These are phyloP conservation scores for Hawksworthiomyces lignivorus DNA, from an alignment of 2,329 filamentous ascomycete genomes.

Conservation along the genomic window DNA sequence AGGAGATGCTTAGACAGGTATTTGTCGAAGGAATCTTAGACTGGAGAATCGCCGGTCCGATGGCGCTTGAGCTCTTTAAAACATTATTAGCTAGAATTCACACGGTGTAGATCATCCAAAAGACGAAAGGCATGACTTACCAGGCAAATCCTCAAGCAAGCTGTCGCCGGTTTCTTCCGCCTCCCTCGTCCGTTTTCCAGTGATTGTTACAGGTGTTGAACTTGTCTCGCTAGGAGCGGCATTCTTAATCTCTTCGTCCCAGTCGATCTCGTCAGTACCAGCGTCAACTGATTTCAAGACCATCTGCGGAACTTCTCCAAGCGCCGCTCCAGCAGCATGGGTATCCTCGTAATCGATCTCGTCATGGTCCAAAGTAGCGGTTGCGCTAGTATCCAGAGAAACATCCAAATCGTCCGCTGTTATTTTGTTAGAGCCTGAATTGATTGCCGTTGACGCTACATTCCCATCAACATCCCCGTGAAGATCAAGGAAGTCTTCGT, in stretches of 20 bases:
- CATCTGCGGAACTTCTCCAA: background rate
- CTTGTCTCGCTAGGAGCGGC: slow-evolving; percentile 16
- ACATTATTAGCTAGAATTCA: background rate
- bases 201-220: slow-evolving; percentile 18
- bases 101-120: no score
- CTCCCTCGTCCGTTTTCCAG: slow-evolving; percentile 25
- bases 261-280: slow-evolving; percentile 26
- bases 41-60: slow-evolving; percentile 26
- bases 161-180: slow-evolving; percentile 14
- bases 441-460: background rate
- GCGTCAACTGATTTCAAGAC: background rate
- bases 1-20: background rate
- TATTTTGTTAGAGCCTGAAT: background rate
- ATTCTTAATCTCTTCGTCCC: slow-evolving; percentile 29
- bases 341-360: slow-evolving; percentile 28
- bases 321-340: background rate
- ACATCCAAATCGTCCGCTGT: background rate
- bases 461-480: slow-evolving; percentile 6
- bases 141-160: slow-evolving; percentile 25
- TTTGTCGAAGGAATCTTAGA: no score
- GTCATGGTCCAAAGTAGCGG: slow-evolving; percentile 27
- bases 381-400: slow-evolving; percentile 18
- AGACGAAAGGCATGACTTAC: slow-evolving; percentile 13
- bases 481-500: slow-evolving; percentile 14
- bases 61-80: slow-evolving; percentile 41